A percentile compares a stretch with the other conserved stretches of the same genome.
Evolutionary conservation across 192 early-diverging fungal genomes (phyloP).

Genomic region (Coemansia sp.): DNA sequence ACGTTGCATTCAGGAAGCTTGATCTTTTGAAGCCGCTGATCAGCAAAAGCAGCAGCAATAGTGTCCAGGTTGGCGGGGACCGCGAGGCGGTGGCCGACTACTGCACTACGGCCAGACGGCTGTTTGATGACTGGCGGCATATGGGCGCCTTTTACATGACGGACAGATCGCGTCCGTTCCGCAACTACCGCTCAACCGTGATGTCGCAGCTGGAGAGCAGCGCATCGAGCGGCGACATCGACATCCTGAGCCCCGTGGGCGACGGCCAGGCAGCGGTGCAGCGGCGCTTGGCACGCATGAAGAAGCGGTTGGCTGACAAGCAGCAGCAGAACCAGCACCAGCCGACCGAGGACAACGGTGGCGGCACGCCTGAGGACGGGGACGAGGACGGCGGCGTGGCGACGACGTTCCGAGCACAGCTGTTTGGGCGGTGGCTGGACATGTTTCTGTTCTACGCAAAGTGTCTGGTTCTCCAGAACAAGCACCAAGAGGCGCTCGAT

Average conservation of each 20-base stretch:
- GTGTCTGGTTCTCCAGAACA: constrained; percentile 29
- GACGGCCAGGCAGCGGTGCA: constrained; percentile 35
- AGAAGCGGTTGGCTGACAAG: constrained; percentile 28
- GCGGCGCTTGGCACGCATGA: constrained; percentile 38
- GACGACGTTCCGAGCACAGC: constrained; percentile 49
- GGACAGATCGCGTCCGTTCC: constrained; percentile 33
- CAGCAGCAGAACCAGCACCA: constrained; percentile 1
- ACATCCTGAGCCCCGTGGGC: background rate
- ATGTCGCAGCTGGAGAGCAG: constrained; percentile 31
- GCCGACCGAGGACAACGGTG: background rate
- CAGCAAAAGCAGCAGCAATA: background rate
- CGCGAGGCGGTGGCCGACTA: constrained; percentile 19
- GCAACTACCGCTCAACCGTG: constrained; percentile 30
- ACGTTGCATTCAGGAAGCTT: constrained; percentile 39
- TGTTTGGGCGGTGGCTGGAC: constrained; percentile 43
- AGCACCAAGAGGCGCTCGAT: constrained; percentile 19
- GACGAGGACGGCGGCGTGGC: constrained; percentile 12
- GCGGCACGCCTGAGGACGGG: background rate
- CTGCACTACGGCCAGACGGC: constrained; percentile 27
- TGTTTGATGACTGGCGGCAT: constrained; percentile 46
- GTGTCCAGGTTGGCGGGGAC: background rate
- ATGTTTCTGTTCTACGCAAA: constrained; percentile 51
- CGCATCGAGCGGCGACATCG: constrained; percentile 11
- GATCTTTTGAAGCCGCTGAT: constrained; percentile 27
- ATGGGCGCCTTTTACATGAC: constrained; percentile 36